Conservation (phyloP, 2,329 filamentous ascomycete genomes). For the Fusarium neocosmosporiellum region DNA sequence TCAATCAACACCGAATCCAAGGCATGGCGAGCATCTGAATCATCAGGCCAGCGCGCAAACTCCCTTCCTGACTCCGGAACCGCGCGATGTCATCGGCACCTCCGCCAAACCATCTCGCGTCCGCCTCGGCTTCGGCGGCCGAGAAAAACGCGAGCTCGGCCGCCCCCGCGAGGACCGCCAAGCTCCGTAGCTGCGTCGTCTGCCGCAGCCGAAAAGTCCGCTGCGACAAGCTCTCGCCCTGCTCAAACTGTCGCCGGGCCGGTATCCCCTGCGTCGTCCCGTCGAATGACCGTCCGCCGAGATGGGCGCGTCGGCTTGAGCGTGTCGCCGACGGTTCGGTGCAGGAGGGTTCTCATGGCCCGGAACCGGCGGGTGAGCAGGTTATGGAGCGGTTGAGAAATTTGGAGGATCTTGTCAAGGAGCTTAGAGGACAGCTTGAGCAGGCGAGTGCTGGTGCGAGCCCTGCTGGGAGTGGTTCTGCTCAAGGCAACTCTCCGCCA, state of each 20-base stretch:
- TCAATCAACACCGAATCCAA: background rate
- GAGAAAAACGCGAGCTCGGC: constrained; percentile 39
- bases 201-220: constrained; percentile 67
- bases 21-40: background rate
- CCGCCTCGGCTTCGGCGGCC: constrained; percentile 33
- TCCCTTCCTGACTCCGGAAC: background rate
- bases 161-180: constrained; percentile 27
- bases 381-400: constrained; percentile 62
- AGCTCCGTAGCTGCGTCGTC: constrained; percentile 60
- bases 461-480: constrained; percentile 41
- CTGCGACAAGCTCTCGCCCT: constrained; percentile 67
- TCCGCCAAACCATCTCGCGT: constrained; percentile 11
- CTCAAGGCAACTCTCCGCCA: constrained; percentile 43
- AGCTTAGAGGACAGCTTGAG: constrained; percentile 58
- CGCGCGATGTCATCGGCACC: background rate
- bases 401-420: constrained; percentile 63
- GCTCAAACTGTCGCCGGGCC: constrained; percentile 66
- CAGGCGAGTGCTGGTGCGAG: constrained; percentile 50
- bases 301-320: constrained; percentile 65
- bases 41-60: too few species aligned
- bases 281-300: constrained; percentile 60
- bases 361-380: constrained; percentile 46
- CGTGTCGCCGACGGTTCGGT: constrained; percentile 51
- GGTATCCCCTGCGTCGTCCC: constrained; percentile 64
- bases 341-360: constrained; percentile 9